phyloP scores from a whole-genome alignment of 108 stramenopile genomes.

The Bacterosira constricta region DNA sequence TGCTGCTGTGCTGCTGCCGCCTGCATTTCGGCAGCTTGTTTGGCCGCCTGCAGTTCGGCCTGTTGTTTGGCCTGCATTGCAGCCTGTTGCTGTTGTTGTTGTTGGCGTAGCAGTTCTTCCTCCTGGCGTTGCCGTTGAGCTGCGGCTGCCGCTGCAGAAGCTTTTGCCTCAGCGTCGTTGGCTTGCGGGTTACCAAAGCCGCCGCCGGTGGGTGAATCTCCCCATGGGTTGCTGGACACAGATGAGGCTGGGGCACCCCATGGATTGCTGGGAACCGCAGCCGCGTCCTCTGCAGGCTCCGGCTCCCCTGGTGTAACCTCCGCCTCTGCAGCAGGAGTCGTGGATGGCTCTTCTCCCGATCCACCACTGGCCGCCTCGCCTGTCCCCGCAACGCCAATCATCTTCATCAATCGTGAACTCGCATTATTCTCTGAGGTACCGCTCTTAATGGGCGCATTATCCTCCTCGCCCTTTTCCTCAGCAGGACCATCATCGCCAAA shows the following conservation, averaged over 20 bases:
- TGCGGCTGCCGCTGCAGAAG: slow-evolving; percentile 18
- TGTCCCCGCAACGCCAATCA: slow-evolving; percentile 81
- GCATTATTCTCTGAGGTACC: slow-evolving; percentile 61
- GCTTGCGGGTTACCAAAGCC: slow-evolving; percentile 19
- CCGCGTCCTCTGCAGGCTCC: slow-evolving; percentile 19
- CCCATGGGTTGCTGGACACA: slow-evolving; percentile 37
- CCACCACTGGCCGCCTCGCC: slow-evolving; percentile 21
- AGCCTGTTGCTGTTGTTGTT: slow-evolving; percentile 39
- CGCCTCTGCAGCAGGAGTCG: background rate
- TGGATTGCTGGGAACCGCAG: slow-evolving; percentile 69
- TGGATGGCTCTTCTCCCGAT: background rate
- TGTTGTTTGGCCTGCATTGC: slow-evolving; percentile 37
- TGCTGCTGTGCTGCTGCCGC: slow-evolving; percentile 54
- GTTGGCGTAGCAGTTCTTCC: slow-evolving; percentile 35
- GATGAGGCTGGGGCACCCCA: slow-evolving; percentile 57
- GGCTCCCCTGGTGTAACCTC: background rate
- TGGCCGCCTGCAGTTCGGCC: slow-evolving; percentile 61
- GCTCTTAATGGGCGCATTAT: slow-evolving; percentile 56
- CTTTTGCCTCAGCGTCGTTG: slow-evolving; percentile 37
- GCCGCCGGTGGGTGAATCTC: slow-evolving; percentile 15
- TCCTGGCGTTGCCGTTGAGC: slow-evolving; percentile 41
- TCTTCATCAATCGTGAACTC: slow-evolving; percentile 83
- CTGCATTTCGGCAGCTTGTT: slow-evolving; percentile 51
- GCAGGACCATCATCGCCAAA: slow-evolving; percentile 53
- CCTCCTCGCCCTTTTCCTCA: slow-evolving; percentile 11